phyloP scores from a whole-genome alignment of 2,329 filamentous ascomycete species.

The Podosphaera xanthii region DNA sequence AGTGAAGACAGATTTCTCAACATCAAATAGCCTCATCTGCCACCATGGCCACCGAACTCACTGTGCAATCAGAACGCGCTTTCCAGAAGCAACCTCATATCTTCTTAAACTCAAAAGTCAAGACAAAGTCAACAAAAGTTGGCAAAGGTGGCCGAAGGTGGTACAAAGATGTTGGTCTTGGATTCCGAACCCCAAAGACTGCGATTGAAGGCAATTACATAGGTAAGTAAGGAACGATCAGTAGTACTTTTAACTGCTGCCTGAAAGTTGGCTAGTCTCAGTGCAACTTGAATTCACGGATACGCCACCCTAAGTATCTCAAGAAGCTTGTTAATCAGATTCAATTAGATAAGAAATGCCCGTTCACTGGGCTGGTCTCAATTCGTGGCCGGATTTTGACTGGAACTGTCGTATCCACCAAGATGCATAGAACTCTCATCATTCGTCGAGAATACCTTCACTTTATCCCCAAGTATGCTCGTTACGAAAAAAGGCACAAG shows the following conservation, averaged over 20 bases:
- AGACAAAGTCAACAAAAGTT: constrained; percentile 60
- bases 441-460: constrained; percentile 99
- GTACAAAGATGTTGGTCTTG: constrained; percentile 99
- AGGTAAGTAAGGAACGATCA: constrained; percentile 40
- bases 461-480: constrained; percentile 98
- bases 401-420: constrained; percentile 96
- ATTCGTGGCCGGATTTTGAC: constrained; percentile 99
- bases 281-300: too few species aligned
- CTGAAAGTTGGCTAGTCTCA: too few species aligned
- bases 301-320: too few species aligned
- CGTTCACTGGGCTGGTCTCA: constrained; percentile 95
- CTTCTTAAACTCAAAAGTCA: constrained; percentile 94
- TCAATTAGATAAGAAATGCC: constrained; percentile 93
- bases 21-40: constrained; percentile 10
- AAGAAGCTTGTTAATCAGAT: too few species aligned
- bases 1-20: too few species aligned
- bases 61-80: constrained; percentile 99
- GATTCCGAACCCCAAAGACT: constrained; percentile 94
- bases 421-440: constrained; percentile 99
- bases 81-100: constrained; percentile 99
- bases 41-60: constrained; percentile 88
- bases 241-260: too few species aligned
- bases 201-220: constrained; percentile 99
- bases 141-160: constrained; percentile 83
- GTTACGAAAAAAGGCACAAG: constrained; percentile 99